Percentiles rank a stretch among this genome's conserved stretches.
Conservation (phyloP, 2,329 filamentous ascomycete species). For the Shiraia bambusicola region DNA sequence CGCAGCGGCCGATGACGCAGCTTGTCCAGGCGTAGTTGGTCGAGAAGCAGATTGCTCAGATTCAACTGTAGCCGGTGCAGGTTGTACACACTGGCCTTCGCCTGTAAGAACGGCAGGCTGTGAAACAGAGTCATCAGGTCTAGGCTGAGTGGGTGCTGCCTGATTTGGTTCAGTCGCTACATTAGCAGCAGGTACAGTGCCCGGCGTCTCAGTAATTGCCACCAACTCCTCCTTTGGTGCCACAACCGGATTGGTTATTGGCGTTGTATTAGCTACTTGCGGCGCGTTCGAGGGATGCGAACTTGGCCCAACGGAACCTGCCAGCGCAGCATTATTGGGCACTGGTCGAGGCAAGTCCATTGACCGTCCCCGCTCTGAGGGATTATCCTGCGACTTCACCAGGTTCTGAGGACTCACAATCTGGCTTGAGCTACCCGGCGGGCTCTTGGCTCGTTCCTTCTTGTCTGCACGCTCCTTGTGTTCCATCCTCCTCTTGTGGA, state of each 20-base stretch:
- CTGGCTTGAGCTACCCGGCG: slow-evolving; percentile 41
- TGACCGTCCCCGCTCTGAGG: slow-evolving; percentile 23
- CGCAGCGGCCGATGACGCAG: too few species aligned
- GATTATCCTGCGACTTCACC: slow-evolving; percentile 19
- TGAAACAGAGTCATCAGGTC: too few species aligned
- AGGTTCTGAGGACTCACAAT: slow-evolving; percentile 23
- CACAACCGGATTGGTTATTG: neutral
- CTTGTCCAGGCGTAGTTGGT: too few species aligned
- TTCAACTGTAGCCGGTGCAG: too few species aligned
- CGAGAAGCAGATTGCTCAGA: too few species aligned
- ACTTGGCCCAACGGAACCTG: slow-evolving; percentile 21
- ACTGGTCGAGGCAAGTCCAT: slow-evolving; percentile 28
- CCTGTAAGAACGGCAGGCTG: too few species aligned
- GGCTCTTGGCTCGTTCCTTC: slow-evolving; percentile 56
- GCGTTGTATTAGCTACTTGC: slow-evolving; percentile 2
- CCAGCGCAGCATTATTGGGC: slow-evolving; percentile 25
- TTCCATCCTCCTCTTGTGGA: slow-evolving; percentile 65
- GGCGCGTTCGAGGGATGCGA: slow-evolving; percentile 5
- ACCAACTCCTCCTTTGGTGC: neutral
- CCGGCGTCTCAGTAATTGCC: slow-evolving; percentile 4
- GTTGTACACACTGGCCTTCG: too few species aligned
- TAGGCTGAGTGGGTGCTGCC: too few species aligned
- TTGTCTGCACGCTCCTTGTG: slow-evolving; percentile 57
- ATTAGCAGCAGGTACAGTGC: too few species aligned
- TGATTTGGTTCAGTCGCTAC: too few species aligned